Evolutionary conservation across 768 basidiomycete genomes (phyloP).

Genomic region (Hortiboletus campestris): DNA sequence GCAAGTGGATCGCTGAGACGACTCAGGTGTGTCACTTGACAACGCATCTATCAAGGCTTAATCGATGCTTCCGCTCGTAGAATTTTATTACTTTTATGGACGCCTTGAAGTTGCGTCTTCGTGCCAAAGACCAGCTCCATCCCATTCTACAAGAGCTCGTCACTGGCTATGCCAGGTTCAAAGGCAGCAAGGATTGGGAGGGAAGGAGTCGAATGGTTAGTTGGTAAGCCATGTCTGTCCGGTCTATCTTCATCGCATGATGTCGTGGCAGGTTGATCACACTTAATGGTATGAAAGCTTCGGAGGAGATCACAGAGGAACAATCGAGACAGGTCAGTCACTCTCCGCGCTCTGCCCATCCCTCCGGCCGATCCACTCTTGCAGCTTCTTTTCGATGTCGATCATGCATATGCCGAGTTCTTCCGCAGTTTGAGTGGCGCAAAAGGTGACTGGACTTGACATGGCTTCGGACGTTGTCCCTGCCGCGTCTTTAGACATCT

Average conservation of each 20-base stretch:
- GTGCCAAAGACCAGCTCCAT: slow-evolving; percentile 97
- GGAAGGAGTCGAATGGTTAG: slow-evolving; percentile 86
- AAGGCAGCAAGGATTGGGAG: slow-evolving; percentile 95
- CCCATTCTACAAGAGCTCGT: slow-evolving; percentile 95
- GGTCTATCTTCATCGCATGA: neutral
- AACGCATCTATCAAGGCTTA: neutral
- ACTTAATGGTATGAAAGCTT: slow-evolving; percentile 94
- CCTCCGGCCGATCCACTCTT: neutral
- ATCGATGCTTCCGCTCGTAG: slow-evolving; percentile 37
- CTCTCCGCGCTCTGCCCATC: neutral
- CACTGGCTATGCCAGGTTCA: slow-evolving; percentile 90
- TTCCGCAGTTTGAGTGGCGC: slow-evolving; percentile 66
- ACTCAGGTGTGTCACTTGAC: slow-evolving; percentile 64
- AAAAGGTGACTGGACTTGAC: slow-evolving; percentile 31
- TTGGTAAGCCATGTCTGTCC: slow-evolving; percentile 55
- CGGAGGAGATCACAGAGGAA: slow-evolving; percentile 93
- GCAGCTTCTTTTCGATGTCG: slow-evolving; percentile 93
- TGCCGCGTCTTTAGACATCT: neutral
- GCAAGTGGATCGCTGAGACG: slow-evolving; percentile 97
- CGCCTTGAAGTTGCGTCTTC: slow-evolving; percentile 83
- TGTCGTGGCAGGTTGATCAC: slow-evolving; percentile 75
- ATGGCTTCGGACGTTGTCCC: neutral
- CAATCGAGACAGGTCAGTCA: slow-evolving; percentile 80
- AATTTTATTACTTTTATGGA: slow-evolving; percentile 99
- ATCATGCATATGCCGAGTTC: slow-evolving; percentile 93